Evolutionary conservation across 192 early-diverging fungal genomes (phyloP), one percentile per base, ranked within the genome.

Genomic region (Cetraspora pellucida): DNA sequence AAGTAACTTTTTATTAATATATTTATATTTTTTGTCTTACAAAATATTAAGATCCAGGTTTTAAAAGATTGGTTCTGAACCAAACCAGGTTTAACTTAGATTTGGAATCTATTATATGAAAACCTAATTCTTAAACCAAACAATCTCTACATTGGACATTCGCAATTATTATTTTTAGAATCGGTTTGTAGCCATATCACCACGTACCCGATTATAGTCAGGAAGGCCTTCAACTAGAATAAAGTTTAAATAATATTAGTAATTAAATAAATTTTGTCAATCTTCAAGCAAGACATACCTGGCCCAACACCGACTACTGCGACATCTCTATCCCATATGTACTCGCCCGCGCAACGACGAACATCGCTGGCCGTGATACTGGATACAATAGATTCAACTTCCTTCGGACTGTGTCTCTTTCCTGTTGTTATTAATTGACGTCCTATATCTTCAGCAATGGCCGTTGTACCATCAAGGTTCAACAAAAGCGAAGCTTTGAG

Each of bases 361-460:
- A 99, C 94, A 79, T 97, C 91, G 67, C 82, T 80, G n/a, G 91
- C 92, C 43, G 93, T 93, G 58, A 98, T 90, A 77, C 89, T 85
- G 73, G 93, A 94, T 71, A 99, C 91, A 23, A 92, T 85, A 60
- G 89, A 85, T 73, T 97, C 97, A 46, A 98, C 88, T 86, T 98
- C 91, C 81, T 92, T 88, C 13, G 95, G 95, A 52, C 92, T 91
- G 82, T 93, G 84, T 81, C 96, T 94, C 87, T 93, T 93, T 70
- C 96, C 96, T 76, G 92, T 91, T 17, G 94, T 95, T 58, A 99
- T 87, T 77, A 98, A 83, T 83, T 99, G 97, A 81, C 96, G 93
- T 65, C 96, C 97, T 87, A 99, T 97, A 80, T 99, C 97, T 86
- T 98, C 96, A 45, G 95, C 94, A 77, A 98, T 88, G 21, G 97